phyloP scores from a whole-genome alignment of 2,329 filamentous ascomycete genomes.

The Venturia nashicola region DNA sequence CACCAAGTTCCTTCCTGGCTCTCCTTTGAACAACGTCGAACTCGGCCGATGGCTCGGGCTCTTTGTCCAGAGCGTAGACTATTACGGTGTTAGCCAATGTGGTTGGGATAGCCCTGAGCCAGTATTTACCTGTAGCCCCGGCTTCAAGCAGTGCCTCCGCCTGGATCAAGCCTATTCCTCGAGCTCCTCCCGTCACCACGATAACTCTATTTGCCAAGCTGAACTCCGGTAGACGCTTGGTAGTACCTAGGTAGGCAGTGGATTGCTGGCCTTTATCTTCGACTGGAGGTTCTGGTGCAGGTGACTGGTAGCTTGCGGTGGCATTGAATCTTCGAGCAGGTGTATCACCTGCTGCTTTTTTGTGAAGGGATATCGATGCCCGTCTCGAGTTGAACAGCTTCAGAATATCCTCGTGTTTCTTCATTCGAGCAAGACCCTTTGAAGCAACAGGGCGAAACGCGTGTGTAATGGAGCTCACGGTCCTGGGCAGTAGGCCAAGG shows the following conservation, averaged over 20 bases:
- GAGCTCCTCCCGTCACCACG: constrained; percentile 61
- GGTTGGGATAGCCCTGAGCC: background rate
- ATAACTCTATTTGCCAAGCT: constrained; percentile 66
- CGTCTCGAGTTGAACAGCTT: background rate
- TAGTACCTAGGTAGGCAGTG: background rate
- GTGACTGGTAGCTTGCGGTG: background rate
- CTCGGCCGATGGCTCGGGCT: constrained; percentile 29
- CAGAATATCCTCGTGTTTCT: background rate
- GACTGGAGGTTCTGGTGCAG: background rate
- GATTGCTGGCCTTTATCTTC: background rate
- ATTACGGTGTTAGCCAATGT: background rate
- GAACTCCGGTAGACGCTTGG: constrained; percentile 28
- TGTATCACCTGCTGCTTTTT: background rate
- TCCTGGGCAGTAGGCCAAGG: background rate
- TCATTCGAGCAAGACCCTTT: background rate
- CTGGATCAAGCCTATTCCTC: constrained; percentile 32
- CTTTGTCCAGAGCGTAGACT: constrained; percentile 33
- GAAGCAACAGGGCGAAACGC: background rate
- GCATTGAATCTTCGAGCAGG: background rate
- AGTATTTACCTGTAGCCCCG: constrained; percentile 30
- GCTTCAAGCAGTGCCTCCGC: constrained; percentile 35
- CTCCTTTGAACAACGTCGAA: constrained; percentile 28
- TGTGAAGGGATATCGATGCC: background rate
- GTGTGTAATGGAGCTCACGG: background rate
- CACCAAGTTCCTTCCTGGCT: constrained; percentile 21